Conservation (phyloP, 2,329 filamentous ascomycete species). For the Epichloe scottii region DNA sequence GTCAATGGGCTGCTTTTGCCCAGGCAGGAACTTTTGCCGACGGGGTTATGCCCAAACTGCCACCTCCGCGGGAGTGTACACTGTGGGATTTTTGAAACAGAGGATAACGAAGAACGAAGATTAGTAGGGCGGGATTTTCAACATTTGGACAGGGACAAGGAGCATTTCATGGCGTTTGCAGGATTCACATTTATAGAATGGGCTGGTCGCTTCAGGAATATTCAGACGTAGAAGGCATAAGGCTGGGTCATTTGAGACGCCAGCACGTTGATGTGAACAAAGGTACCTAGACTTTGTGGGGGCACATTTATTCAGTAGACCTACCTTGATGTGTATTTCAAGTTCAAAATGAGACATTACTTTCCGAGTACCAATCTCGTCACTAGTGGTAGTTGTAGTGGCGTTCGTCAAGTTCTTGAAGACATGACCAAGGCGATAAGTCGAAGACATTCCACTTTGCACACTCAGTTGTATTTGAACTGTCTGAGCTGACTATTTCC, state of each 20-base stretch:
- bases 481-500: neutral
- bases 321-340: too few relatives aligned
- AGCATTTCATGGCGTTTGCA: slow-evolving; percentile 11
- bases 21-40: slow-evolving; percentile 56
- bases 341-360: too few relatives aligned
- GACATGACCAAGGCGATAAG: neutral
- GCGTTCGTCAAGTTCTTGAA: too few relatives aligned
- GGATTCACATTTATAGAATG: neutral
- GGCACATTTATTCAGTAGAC: too few relatives aligned
- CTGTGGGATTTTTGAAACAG: slow-evolving; percentile 53
- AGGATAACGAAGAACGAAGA: neutral
- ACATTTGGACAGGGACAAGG: neutral
- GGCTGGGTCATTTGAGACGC: neutral
- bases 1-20: slow-evolving; percentile 51
- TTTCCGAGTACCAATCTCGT: too few relatives aligned
- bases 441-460: neutral
- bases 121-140: neutral
- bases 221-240: neutral
- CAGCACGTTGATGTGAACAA: neutral
- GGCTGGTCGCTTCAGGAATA: neutral
- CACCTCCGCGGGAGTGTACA: slow-evolving; percentile 66
- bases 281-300: too few relatives aligned
- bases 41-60: slow-evolving; percentile 61
- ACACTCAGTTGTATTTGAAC: slow-evolving; percentile 4
- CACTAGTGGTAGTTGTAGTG: too few relatives aligned